phyloP scores from a whole-genome alignment of 495 filamentous ascomycete genomes.

The Neurospora tetraspora region DNA sequence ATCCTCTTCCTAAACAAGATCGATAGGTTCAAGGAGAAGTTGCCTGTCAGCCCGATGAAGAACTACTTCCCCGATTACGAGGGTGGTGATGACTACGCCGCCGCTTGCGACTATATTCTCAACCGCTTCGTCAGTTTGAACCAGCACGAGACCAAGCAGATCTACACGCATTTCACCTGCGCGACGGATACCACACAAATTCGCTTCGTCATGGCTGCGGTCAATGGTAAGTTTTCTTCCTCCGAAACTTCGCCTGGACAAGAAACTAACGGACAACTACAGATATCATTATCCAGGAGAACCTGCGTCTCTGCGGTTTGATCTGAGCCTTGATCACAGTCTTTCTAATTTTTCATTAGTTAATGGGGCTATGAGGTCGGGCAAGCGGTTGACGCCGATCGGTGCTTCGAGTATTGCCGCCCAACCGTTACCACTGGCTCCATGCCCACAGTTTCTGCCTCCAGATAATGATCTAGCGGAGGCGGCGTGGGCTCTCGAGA shows the following conservation, averaged over 20 bases:
- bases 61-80: conserved; percentile 99
- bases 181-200: conserved; percentile 98
- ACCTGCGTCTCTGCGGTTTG: conserved; percentile 92
- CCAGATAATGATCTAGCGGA: background rate
- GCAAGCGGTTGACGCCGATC: background rate
- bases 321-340: conserved; percentile 52
- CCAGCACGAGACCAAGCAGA: conserved; percentile 98
- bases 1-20: conserved; percentile 99
- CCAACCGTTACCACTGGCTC: conserved; percentile 6
- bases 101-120: conserved; percentile 93
- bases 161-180: conserved; percentile 99
- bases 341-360: background rate
- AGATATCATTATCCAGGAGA: conserved; percentile 99
- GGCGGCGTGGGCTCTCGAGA: conserved; percentile 1
- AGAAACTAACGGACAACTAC: conserved; percentile 18
- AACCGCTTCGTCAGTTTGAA: conserved; percentile 96
- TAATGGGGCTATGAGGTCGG: background rate
- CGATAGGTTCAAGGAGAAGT: conserved; percentile 98
- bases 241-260: background rate
- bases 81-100: conserved; percentile 82
- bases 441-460: conserved; percentile 4
- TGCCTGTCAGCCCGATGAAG: conserved; percentile 98
- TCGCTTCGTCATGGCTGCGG: conserved; percentile 98
- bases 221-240: conserved; percentile 67
- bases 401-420: conserved; percentile 2